Evolutionary conservation across 2,329 filamentous ascomycete genomes (phyloP), one percentile per base, ranked within the genome.

Genomic region (Exophiala sp.): DNA sequence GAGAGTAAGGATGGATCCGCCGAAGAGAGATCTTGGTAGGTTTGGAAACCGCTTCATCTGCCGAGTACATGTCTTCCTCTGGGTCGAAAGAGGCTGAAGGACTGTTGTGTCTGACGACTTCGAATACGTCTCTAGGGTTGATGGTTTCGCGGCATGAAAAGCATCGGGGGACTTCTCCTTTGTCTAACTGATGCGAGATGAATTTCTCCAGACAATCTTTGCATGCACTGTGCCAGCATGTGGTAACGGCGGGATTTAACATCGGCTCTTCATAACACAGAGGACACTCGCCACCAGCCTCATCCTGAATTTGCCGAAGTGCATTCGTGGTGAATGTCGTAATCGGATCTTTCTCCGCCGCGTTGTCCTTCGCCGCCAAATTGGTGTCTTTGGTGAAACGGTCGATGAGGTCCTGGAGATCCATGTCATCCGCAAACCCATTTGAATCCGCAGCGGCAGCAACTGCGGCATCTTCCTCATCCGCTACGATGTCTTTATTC

Each of bases 201-300:
- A 88, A 95, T 60, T 88, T 83, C 1, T 94, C 72, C n/a, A 97
- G 72, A 62, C 93, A 98, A 55, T 87, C 85, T 68, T 93, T 95
- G 72, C 93, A 98, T 1, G 93, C 90, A 27, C 88, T 95, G 67
- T 98, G 93, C 89, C 93, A 98, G 69, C 93, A 98, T 0, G 88
- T 88, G 0, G 93, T 97, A 1, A 98, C 93, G 0, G 86, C 85
- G 64, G 95, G 91, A 46, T 96, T 86, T 34, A 88, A 80, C 89
- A 97, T 97, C 2, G 90, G 89, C 66, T 97, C 93, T 66, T 97
- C 91, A 2, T 87, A 82, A 68, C 93, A 98, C 45, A 98, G 86
- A 0, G 93, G 91, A 62, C 93, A 98, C 70, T 98, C 93, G 53
- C 85, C 85, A 52, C 85, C 81, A 0, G 86, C 83, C 63, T 97